A percentile compares a stretch with the other conserved stretches of the same genome.
phyloP scores from a whole-genome alignment of 306 rosid species.

The Lablab purpureus region DNA sequence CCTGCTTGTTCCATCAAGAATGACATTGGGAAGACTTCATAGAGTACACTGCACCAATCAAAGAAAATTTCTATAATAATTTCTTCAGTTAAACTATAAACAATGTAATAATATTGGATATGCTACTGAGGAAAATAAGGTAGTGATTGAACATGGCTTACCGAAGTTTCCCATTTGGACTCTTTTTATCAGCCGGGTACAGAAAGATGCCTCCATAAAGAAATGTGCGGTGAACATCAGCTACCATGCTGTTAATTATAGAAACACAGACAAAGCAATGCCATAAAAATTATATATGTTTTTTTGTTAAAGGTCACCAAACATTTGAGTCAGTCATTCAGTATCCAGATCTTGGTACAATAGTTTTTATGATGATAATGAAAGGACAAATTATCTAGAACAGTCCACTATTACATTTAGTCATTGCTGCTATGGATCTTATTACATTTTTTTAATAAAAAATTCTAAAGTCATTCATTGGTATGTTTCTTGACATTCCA shows the following conservation, averaged over 20 bases:
- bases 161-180: conserved; percentile 92
- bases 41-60: conserved; percentile 65
- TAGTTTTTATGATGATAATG: background rate
- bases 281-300: background rate
- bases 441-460: background rate
- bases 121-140: conserved; percentile 48
- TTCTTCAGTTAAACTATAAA: background rate
- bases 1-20: conserved; percentile 86
- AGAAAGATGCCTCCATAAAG: conserved; percentile 92
- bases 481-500: background rate
- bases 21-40: conserved; percentile 92
- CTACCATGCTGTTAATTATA: conserved; percentile 88
- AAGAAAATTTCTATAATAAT: background rate
- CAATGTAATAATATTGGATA: conserved; percentile 25
- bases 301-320: background rate
- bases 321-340: background rate
- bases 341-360: conserved; percentile 4
- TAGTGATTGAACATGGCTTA: conserved; percentile 35
- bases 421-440: background rate
- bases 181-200: conserved; percentile 93
- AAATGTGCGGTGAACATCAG: conserved; percentile 95
- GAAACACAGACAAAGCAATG: conserved; percentile 46
- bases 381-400: background rate
- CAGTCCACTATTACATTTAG: background rate
- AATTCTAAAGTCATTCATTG: background rate